A percentile compares a stretch with the other conserved stretches of the same genome.
phyloP scores from a whole-genome alignment of 2,329 filamentous ascomycete species.

The Gaeumannomyces sp. region DNA sequence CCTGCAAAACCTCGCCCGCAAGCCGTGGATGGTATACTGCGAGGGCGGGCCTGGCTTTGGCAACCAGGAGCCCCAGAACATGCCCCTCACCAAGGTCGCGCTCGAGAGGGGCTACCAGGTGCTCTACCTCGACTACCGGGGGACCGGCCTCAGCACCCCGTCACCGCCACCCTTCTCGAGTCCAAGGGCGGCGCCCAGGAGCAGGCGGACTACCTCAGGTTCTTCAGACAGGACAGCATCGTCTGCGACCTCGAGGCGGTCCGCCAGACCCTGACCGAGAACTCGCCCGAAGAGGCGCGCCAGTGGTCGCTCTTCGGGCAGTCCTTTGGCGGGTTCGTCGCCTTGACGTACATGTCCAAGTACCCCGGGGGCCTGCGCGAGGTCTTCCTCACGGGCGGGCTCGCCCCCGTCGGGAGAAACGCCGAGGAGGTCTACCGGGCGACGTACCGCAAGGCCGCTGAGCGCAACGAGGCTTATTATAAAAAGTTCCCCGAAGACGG shows the following conservation, averaged over 20 bases:
- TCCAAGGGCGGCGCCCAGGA: constrained; percentile 53
- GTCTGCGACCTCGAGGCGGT: constrained; percentile 87
- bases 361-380: constrained; percentile 73
- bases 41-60: constrained; percentile 83
- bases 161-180: constrained; percentile 66
- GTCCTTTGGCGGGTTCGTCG: constrained; percentile 86
- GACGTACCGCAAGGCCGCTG: constrained; percentile 61
- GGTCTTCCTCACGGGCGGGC: constrained; percentile 76
- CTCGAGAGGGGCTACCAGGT: constrained; percentile 79
- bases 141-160: constrained; percentile 80
- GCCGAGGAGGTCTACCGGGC: constrained; percentile 71
- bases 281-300: constrained; percentile 57
- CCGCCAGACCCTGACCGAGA: constrained; percentile 63
- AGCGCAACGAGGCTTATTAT: constrained; percentile 76
- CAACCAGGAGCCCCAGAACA: constrained; percentile 68
- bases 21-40: constrained; percentile 64
- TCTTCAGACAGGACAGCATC: constrained; percentile 85
- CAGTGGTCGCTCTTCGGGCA: constrained; percentile 87
- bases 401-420: constrained; percentile 66
- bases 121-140: constrained; percentile 84
- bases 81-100: constrained; percentile 62
- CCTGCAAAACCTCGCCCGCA: constrained; percentile 24
- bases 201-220: constrained; percentile 75
- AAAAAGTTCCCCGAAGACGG: constrained; percentile 78
- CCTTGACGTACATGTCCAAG: constrained; percentile 76